Conservation (phyloP, 1,284 basidiomycete species). For the Ganoderma meredithae region DNA sequence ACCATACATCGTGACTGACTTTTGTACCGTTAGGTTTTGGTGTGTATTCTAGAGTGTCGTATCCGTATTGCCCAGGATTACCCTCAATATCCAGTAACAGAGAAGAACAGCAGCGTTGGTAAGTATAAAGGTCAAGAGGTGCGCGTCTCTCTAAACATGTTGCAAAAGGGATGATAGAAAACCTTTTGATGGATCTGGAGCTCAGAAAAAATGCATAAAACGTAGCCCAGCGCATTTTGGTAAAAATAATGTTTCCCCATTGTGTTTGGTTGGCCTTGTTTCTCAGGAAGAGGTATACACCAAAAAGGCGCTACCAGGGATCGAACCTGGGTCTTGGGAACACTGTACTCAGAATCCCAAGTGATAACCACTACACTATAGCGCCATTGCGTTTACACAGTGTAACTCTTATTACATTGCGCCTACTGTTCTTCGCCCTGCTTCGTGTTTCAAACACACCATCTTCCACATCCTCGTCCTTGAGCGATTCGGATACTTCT, state of each 20-base stretch:
- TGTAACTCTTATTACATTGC: too few species aligned
- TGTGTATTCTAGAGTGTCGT: neutral
- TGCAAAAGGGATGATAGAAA: constrained; percentile 12
- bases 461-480: too few species aligned
- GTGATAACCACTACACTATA: constrained; percentile 29
- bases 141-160: constrained; percentile 29
- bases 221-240: neutral
- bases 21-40: neutral
- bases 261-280: too few species aligned
- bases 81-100: neutral
- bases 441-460: too few species aligned
- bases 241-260: too few species aligned
- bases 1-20: neutral
- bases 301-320: constrained; percentile 28
- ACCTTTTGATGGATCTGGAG: constrained; percentile 21
- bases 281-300: too few species aligned
- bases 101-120: constrained; percentile 24
- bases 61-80: neutral
- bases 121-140: constrained; percentile 23
- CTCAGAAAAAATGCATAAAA: constrained; percentile 3
- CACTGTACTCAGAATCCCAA: constrained; percentile 25
- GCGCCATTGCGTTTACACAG: neutral
- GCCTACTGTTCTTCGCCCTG: too few species aligned
- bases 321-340: constrained; percentile 30
- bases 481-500: too few species aligned